Evolutionary conservation across 2,329 filamentous ascomycete genomes (phyloP).

Genomic region (Fusarium napiforme): DNA sequence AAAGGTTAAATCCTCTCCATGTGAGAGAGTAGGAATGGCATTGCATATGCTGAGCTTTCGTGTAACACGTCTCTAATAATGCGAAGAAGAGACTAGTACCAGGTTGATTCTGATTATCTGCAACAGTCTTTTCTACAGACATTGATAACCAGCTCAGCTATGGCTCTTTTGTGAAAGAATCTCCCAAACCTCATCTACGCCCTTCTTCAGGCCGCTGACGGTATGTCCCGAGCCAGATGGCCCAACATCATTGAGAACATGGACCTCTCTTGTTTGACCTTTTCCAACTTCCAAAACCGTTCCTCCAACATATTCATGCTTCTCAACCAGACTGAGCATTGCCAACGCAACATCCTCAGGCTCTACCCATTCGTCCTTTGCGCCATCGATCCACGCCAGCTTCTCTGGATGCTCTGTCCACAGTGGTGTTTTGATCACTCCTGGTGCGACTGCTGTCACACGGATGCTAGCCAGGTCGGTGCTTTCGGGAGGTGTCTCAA

Average conservation of each 20-base stretch:
- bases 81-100: background rate
- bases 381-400: background rate
- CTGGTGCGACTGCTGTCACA: background rate
- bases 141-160: background rate
- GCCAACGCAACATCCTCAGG: background rate
- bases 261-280: background rate
- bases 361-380: background rate
- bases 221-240: background rate
- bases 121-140: no score
- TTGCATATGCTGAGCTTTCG: fast-evolving
- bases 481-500: background rate
- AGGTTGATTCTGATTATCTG: background rate
- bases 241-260: background rate
- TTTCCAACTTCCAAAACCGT: background rate
- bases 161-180: background rate
- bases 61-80: background rate
- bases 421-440: background rate
- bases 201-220: background rate
- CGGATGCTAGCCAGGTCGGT: background rate
- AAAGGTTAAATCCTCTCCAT: background rate
- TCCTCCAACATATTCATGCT: background rate
- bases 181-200: background rate
- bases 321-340: background rate
- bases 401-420: background rate
- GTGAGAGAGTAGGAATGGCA: background rate